Base-by-base conservation (phyloP, 306 rosid species). In the Vigna angularis region DNA sequence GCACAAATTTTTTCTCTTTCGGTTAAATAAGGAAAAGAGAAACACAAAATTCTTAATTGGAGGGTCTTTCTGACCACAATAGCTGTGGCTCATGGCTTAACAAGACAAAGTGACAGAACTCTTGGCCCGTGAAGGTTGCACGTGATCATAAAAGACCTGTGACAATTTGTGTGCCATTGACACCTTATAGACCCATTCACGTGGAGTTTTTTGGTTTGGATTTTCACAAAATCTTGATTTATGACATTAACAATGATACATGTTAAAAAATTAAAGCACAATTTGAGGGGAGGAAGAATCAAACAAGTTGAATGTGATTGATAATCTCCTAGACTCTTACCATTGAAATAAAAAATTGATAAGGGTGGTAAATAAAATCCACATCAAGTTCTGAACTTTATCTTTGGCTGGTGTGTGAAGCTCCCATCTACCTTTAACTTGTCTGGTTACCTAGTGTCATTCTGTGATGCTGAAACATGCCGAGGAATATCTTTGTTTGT, bases 51-150 rank as follows among this genome's bases (percentile, higher is more conserved):
- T 57, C n/a, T 38, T 22, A 72, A 72, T 51, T 36, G 76, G 28
- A 75, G 64, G 69, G 74, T 48, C 36, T 36, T 78, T 77, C 32
- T 53, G 79, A 83, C 68, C 74, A 69, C 63, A 80, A 26, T 62
- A 70, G 85, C 66, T 70, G 76, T 68, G 73, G 65, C 40, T 63
- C 36, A 49, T 70, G 82, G 82, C 77, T 89, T 81, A 80, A 81
- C 86, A 92, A 81, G 90, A 90, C 91, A 92, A 90, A 78, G 79
- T 51, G 77, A 61, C 57, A 76, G 76, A 85, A 87, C 77, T 71
- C n/a, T 76, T 80, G 79, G 88, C 92, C 98, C 98, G 98, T 95
- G 98, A 95, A 92, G 84, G 79, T 81, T 88, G 97, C 98, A 95
- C 93, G 98, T 95, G 98, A 92, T 79, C 89, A 83, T 83, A 81